phyloP scores from a whole-genome alignment of 2,329 filamentous ascomycete species.

The Cytospora mali region DNA sequence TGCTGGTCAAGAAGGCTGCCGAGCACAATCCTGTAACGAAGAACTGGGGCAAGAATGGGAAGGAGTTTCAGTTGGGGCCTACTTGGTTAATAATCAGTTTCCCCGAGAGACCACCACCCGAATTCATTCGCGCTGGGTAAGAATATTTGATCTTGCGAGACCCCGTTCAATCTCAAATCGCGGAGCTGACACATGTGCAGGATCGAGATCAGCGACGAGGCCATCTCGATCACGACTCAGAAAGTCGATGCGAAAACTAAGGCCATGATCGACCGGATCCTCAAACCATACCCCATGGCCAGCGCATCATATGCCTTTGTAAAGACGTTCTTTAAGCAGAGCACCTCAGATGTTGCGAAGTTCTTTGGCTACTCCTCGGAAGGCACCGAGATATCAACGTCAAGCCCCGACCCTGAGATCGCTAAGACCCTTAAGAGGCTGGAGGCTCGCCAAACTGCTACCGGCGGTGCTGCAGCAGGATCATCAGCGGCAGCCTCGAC shows the following conservation, averaged over 20 bases:
- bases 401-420: constrained; percentile 34
- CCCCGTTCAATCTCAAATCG: background rate
- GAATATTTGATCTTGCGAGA: constrained; percentile 1
- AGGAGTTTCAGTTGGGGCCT: constrained; percentile 50
- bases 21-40: constrained; percentile 47
- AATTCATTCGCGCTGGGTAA: constrained; percentile 63
- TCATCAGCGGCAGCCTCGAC: constrained; percentile 23
- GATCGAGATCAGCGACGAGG: constrained; percentile 52
- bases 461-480: constrained; percentile 30
- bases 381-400: constrained; percentile 20
- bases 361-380: constrained; percentile 48
- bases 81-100: constrained; percentile 66
- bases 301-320: constrained; percentile 56
- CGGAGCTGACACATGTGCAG: constrained; percentile 40
- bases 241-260: constrained; percentile 53
- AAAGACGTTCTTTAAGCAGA: constrained; percentile 50
- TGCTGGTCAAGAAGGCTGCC: constrained; percentile 46
- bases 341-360: constrained; percentile 46
- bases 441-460: constrained; percentile 26
- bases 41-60: constrained; percentile 45
- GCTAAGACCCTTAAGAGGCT: constrained; percentile 37
- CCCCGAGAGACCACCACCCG: constrained; percentile 60
- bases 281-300: constrained; percentile 58
- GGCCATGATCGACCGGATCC: constrained; percentile 47
- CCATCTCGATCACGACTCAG: constrained; percentile 50